A percentile compares a stretch with the other conserved stretches of the same genome.
phyloP scores from a whole-genome alignment of 192 early-diverging fungal species.

The Coemansia sp. region DNA sequence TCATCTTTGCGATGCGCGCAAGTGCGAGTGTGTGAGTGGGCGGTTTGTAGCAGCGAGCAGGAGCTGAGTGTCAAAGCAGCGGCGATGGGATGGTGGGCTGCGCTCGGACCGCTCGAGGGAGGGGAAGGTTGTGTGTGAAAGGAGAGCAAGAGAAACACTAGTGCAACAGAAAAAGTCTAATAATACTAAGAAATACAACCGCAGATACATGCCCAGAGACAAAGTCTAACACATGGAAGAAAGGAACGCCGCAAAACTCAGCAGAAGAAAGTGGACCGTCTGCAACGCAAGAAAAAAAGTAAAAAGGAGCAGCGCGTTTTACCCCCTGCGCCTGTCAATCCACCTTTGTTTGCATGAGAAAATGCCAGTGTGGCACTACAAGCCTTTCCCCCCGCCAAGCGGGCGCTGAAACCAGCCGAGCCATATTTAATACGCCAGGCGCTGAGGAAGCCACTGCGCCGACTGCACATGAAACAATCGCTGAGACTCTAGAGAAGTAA shows the following conservation, averaged over 20 bases:
- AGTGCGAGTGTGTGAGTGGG: too few species aligned
- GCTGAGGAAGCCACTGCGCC: conserved; percentile 2
- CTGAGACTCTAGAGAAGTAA: conserved; percentile 23
- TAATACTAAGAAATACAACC: background rate
- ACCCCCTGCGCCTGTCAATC: conserved; percentile 4
- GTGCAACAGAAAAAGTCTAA: background rate
- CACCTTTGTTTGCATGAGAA: background rate
- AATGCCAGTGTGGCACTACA: background rate
- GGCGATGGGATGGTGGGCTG: background rate
- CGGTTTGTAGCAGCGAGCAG: background rate
- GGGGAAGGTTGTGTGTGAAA: background rate
- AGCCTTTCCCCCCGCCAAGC: background rate
- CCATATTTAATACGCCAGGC: background rate
- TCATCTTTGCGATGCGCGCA: conserved; percentile 19
- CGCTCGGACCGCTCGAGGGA: background rate
- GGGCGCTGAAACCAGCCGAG: background rate
- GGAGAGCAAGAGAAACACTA: conserved; percentile 4
- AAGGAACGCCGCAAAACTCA: conserved; percentile 1
- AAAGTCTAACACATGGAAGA: background rate
- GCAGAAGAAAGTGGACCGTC: background rate
- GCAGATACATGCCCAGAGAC: background rate
- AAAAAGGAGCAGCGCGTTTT: conserved; percentile 3
- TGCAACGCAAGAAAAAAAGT: background rate
- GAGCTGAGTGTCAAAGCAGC: background rate
- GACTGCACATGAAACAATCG: conserved; percentile 25